Base-by-base conservation (phyloP, 306 rosid species). In the Abrus precatorius region DNA sequence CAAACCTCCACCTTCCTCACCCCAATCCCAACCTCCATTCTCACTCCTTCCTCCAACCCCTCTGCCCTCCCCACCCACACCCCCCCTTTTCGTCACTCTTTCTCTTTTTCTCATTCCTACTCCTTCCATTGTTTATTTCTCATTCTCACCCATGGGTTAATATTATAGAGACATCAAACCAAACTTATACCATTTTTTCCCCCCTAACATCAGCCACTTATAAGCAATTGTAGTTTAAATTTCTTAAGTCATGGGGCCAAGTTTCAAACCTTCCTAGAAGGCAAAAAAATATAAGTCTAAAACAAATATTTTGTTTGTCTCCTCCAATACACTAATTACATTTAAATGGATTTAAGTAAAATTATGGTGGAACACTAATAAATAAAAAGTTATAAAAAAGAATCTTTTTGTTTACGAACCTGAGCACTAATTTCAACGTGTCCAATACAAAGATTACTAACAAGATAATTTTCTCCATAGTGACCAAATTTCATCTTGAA, bases 381-480 rank as follows among this genome's bases (percentile, higher is more conserved):
- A 40, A 40, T 14, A 69, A 67, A 47, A 62, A 65, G 69, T 64
- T 69, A 34, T 32, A 7, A 6, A 61, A 71, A 28, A 75, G 6
- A 52, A 67, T 32, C 40, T 36, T 48, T 49, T 52, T 28, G 70
- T 48, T 14, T 32, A 30, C 80, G 77, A 68, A 93, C 99, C 98
- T 95, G 99, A 56, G 98, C 88, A 83, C 97, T 95, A 72, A 95
- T 95, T 77, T 93, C 99, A 72, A 95, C 99, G 5, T 81, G 75
- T 71, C 97, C 91, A 33, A 81, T 86, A 45, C 74, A 68, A 82
- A 91, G 90, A 84, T 93, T 91, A 55, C 97, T 92, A 44, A 95
- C 98, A 0, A 98, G 99, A 75, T 95, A 98, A 82, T 95, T 95
- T 85, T 98, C 99, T 72, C 98, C 99, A n/a, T 95, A 98, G 82